A percentile compares a stretch with the other conserved stretches of the same genome.
Conservation (phyloP, 176 grass and related monocot genomes). For the Raddia guianensis region DNA sequence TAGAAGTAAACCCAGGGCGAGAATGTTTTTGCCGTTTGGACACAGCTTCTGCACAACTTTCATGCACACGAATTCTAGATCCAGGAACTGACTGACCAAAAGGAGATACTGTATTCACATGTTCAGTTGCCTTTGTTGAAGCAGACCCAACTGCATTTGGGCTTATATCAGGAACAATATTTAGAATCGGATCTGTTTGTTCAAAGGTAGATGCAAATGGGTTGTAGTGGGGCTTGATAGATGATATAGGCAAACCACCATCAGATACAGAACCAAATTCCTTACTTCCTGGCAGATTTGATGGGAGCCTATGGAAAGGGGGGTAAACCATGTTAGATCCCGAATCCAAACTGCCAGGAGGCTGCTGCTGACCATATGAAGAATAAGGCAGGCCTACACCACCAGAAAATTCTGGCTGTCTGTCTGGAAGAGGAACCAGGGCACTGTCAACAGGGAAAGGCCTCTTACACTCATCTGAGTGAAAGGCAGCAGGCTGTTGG, state of each 20-base stretch:
- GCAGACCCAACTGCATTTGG: slow-evolving; percentile 48
- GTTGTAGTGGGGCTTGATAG: slow-evolving; percentile 87
- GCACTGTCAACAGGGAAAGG: slow-evolving; percentile 50
- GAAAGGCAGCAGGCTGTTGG: slow-evolving; percentile 44
- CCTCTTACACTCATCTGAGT: slow-evolving; percentile 40
- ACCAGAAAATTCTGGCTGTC: slow-evolving; percentile 49
- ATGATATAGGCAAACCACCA: slow-evolving; percentile 56
- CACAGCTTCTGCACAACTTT: slow-evolving; percentile 52
- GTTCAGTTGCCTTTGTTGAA: slow-evolving; percentile 50
- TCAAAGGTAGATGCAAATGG: slow-evolving; percentile 99
- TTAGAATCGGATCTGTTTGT: slow-evolving; percentile 52
- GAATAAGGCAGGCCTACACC: slow-evolving; percentile 53
- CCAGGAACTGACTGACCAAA: slow-evolving; percentile 54
- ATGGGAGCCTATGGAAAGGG: slow-evolving; percentile 50
- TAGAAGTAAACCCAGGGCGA: slow-evolving; percentile 39
- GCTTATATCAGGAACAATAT: slow-evolving; percentile 44
- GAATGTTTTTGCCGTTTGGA: slow-evolving; percentile 46
- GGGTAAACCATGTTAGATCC: slow-evolving; percentile 52
- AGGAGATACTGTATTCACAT: slow-evolving; percentile 33
- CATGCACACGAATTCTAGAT: slow-evolving; percentile 46
- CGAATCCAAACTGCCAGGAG: slow-evolving; percentile 57
- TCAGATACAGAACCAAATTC: slow-evolving; percentile 53
- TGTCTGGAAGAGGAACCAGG: slow-evolving; percentile 39
- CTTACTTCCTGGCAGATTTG: slow-evolving; percentile 53
- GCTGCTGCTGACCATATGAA: slow-evolving; percentile 55